Base-by-base conservation (phyloP, 73 alveolate species). In the Uronychia binucleata region DNA sequence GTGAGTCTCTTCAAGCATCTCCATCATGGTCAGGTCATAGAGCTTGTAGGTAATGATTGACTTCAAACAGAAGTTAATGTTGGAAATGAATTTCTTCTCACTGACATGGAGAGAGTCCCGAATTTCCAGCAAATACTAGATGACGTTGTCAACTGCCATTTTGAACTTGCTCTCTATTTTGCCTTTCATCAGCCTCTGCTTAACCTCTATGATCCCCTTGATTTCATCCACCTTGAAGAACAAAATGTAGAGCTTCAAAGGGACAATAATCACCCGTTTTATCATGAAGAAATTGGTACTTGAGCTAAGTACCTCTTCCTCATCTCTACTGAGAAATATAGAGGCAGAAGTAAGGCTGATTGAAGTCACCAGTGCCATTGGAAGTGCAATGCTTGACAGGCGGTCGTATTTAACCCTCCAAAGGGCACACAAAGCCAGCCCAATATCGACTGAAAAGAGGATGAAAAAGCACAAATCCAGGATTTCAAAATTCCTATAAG, bases 61-160 rank as follows among this genome's bases (percentile, higher is more conserved):
- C 79, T 88, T 82, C n/a, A 88, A n/a, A 32, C 94, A 88, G 31
- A 59, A 88, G 57, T 88, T 77, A 0, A 88, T 26, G 33, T 88
- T 88, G 5, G 58, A 33, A 34, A 82, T 57, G 31, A 75, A 27
- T 58, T 46, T 74, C 28, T 25, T 31, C 34, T 88, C 86, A 5
- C n/a, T 11, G 67, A 46, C 67, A 46, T 46, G 67, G 19, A 46
- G 67, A 5, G 5, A 46, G 67, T 46, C 67, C 19, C 67, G 5
- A 19, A 46, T 46, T 46, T 46, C 67, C 5, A 46, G 67, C 19
- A 46, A 46, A 46, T 46, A 46, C 19, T 46, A 46, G 19, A 46
- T 46, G n/a, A 46, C 67, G 19, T 46, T 46, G 19, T 46, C 67
- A 5, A 46, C 67, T 11, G 67, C 67, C 67, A 46, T 46, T 19